phyloP scores from a whole-genome alignment of 2,329 filamentous ascomycete species.

The Sclerotinia trifoliorum region DNA sequence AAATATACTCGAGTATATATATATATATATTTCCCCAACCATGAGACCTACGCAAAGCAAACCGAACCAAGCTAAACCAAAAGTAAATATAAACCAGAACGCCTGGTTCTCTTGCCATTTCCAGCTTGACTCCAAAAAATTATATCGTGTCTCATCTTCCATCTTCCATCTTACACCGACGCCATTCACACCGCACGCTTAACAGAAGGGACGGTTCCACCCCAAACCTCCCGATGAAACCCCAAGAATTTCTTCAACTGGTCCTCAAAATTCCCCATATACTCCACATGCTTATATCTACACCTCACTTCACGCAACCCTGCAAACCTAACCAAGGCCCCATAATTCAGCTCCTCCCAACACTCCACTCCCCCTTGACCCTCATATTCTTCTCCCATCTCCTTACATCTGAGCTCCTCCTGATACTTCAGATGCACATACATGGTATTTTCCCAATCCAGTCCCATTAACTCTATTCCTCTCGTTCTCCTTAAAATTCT shows the following conservation, averaged over 20 bases:
- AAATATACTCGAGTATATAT: too few relatives aligned
- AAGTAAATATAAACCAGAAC: background rate
- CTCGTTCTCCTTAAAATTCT: background rate
- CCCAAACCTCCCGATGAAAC: conserved; percentile 13
- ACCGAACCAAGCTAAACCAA: too few relatives aligned
- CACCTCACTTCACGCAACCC: background rate
- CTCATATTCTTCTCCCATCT: conserved; percentile 3
- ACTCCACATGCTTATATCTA: conserved; percentile 12
- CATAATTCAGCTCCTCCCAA: conserved; percentile 17
- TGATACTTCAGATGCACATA: conserved; percentile 18
- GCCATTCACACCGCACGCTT: background rate
- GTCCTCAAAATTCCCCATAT: conserved; percentile 19
- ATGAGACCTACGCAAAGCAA: too few relatives aligned
- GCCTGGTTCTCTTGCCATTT: background rate
- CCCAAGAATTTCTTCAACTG: conserved; percentile 12
- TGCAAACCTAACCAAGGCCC: background rate
- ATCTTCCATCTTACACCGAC: too few relatives aligned
- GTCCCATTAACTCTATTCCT: background rate
- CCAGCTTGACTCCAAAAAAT: background rate
- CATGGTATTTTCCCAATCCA: conserved; percentile 20
- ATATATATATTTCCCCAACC: background rate
- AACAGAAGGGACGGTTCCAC: background rate
- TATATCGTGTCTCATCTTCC: background rate
- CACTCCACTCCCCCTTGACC: conserved; percentile 13
- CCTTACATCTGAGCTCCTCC: conserved; percentile 3